These are phyloP conservation scores for Rhododendron henanense DNA, from an alignment of 148 eudicot genomes.

Conservation along the genomic window DNA sequence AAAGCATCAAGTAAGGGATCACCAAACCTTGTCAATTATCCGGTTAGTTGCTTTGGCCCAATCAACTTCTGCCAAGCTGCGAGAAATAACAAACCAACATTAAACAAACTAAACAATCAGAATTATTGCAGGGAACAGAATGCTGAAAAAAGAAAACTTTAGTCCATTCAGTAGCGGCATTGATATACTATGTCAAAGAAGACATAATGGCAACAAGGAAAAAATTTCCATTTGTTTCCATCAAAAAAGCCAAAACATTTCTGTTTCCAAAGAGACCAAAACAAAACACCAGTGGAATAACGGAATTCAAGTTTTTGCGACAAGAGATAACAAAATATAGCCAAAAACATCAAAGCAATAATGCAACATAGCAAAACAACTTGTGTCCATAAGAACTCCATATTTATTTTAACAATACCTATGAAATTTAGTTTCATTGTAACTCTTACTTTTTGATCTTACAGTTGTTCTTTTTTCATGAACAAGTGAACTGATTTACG, in stretches of 20 bases:
- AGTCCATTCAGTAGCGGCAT: neutral
- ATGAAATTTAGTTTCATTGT: neutral
- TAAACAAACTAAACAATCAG: slow-evolving; percentile 13
- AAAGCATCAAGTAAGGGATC: neutral
- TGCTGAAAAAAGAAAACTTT: neutral
- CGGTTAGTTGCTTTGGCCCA: slow-evolving; percentile 64
- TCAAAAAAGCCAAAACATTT: neutral
- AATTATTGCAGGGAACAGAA: neutral
- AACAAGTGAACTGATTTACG: neutral
- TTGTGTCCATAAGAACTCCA: neutral
- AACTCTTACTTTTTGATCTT: neutral
- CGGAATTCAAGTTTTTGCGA: neutral
- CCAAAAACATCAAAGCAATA: slow-evolving; percentile 11
- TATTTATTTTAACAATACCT: neutral
- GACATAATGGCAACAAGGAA: slow-evolving; percentile 14
- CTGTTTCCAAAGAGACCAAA: neutral
- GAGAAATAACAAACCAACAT: slow-evolving; percentile 20
- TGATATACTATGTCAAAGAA: neutral
- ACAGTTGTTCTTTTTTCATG: neutral
- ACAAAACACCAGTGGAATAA: neutral
- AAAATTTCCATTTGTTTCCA: neutral
- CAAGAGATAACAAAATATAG: neutral
- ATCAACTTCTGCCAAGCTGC: slow-evolving; percentile 64
- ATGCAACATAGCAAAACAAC: neutral
- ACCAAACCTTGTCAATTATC: slow-evolving; percentile 60